Evolutionary conservation across 257 asterid species (phyloP), one percentile per base, ranked within the genome.

Genomic region (Nyctanthes arbortristis): DNA sequence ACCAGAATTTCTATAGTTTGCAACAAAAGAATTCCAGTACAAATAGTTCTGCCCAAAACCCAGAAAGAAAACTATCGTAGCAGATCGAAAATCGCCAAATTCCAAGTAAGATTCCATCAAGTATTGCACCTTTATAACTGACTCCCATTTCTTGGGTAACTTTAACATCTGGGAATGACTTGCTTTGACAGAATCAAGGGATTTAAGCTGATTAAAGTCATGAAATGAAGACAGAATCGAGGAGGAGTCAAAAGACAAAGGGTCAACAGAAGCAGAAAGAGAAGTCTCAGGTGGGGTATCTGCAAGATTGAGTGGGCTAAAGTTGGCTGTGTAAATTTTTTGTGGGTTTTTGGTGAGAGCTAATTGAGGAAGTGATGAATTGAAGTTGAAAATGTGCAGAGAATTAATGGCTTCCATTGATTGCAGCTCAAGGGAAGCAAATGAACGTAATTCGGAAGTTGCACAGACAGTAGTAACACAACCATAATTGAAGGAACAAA

Each of bases 81-180:
- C 87, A 2, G 88, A 81, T 14, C 65, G 81, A 77, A 85, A 82
- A 73, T 82, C 89, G 34, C 84, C 72, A 35, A 79, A 62, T 56
- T 79, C 71, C 77, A 87, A 70, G 75, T 85, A 83, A 28, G 77
- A 73, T 59, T 72, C 34, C 73, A 83, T 75, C 69, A 87, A 76
- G 77, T 80, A 81, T 31, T 79, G 86, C 65, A 81, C 81, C 54
- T 81, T 81, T 66, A 54, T 61, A 49, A 40, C 76, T 25, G 82
- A 11, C 70, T 76, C 66, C 55, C 34, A 20, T 30, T 76, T 32
- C 14, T 25, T 67, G 68, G 85, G 68, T 68, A 31, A 2, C 78
- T 87, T 87, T 49, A 85, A 75, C 72, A 85, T 78, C 73, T 83
- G 88, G 84, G 91, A 86, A 81, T 87, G 94, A 54, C 75, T 81